Conservation (phyloP, 192 early-diverging fungal genomes). For the Linnemannia schmuckeri region DNA sequence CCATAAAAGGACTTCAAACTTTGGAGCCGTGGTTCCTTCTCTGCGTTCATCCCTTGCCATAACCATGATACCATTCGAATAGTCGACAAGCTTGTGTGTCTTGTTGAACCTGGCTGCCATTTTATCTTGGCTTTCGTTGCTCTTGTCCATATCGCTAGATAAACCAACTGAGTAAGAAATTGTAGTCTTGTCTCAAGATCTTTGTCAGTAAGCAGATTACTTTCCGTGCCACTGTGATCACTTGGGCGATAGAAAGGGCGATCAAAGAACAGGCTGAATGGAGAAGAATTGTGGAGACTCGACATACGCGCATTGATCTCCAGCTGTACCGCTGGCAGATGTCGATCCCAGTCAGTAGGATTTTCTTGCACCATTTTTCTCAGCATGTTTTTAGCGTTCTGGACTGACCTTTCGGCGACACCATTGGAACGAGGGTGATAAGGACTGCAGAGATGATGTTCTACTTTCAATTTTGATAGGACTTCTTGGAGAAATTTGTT, state of each 20-base stretch:
- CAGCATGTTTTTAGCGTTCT: slow-evolving; percentile 22
- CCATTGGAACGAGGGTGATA: slow-evolving; percentile 64
- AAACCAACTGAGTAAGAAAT: slow-evolving; percentile 10
- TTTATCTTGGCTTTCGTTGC: not conserved
- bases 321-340: slow-evolving; percentile 2
- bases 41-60: slow-evolving; percentile 4
- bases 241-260: not conserved
- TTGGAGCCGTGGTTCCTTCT: not conserved
- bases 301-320: not conserved
- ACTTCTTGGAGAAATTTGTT: slow-evolving; percentile 44
- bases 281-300: not conserved
- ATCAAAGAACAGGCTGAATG: slow-evolving; percentile 1
- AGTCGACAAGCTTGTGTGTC: not conserved
- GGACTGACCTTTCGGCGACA: slow-evolving; percentile 44
- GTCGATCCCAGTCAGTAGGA: not conserved
- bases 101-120: slow-evolving; percentile 16
- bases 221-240: slow-evolving; percentile 24
- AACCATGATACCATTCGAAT: not conserved
- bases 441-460: slow-evolving; percentile 49
- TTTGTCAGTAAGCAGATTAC: not conserved
- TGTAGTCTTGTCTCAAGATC: not conserved
- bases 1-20: slow-evolving; percentile 3
- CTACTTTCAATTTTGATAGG: slow-evolving; percentile 13
- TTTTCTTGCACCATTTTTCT: not conserved
- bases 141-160: slow-evolving; percentile 14